Conservation (phyloP, 1,284 basidiomycete genomes). For the Porodaedalea pini region DNA sequence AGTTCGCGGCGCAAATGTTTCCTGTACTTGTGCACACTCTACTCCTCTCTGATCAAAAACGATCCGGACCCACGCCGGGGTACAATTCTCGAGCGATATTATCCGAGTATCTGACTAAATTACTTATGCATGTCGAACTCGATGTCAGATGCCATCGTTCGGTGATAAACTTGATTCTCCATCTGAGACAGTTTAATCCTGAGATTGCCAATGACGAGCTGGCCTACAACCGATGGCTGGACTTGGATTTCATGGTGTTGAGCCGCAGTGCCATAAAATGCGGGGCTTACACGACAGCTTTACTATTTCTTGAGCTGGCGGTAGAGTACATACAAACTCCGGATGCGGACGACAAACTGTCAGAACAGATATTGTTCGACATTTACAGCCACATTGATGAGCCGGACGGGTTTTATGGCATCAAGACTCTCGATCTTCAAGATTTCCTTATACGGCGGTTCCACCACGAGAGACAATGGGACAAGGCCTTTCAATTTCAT, state of each 20-base stretch:
- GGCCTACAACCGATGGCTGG: constrained; percentile 79
- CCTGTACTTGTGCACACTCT: constrained; percentile 71
- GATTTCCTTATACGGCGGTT: constrained; percentile 80
- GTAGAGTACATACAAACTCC: constrained; percentile 45
- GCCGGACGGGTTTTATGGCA: constrained; percentile 96
- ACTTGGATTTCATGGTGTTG: constrained; percentile 72
- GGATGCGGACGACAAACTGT: constrained; percentile 30
- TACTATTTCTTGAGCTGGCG: constrained; percentile 87
- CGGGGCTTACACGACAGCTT: constrained; percentile 82
- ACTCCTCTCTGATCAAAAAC: constrained; percentile 42
- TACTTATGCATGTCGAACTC: constrained; percentile 47
- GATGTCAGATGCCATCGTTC: constrained; percentile 51
- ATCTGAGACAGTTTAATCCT: constrained; percentile 69
- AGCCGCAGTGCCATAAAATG: constrained; percentile 73
- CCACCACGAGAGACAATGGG: constrained; percentile 91
- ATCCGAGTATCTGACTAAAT: constrained; percentile 60
- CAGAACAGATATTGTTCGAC: constrained; percentile 76
- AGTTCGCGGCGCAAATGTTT: constrained; percentile 65
- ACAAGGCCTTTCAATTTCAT: constrained; percentile 86
- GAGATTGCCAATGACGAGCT: constrained; percentile 47
- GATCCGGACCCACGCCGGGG: background rate
- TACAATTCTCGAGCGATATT: constrained; percentile 32
- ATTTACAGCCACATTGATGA: constrained; percentile 96
- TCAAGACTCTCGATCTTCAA: constrained; percentile 71
- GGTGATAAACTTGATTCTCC: constrained; percentile 77